Base-by-base conservation (phyloP, 495 filamentous ascomycete species). In the Daldinia grandis region DNA sequence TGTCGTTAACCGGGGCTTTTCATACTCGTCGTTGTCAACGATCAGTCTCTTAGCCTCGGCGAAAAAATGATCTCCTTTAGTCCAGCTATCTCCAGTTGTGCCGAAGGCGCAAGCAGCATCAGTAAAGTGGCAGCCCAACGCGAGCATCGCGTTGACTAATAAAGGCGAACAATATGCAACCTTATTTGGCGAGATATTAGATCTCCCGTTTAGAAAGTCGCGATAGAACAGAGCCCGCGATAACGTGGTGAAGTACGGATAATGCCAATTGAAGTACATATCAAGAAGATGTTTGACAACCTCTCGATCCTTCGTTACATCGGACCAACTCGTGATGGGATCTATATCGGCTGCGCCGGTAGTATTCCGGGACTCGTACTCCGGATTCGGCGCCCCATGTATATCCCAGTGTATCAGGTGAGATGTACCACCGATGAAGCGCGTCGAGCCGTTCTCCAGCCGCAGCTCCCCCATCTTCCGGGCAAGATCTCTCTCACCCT, bases 191-290 rank as follows among this genome's bases (percentile, higher is more conserved):
- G 78, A 74, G 14, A 74, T 73, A 42, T 74, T 73, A 14, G 79
- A 82, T 64, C 79, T 83, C 0, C 94, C 94, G 3, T 83, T 84
- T 14, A 88, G 73, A 73, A 97, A 98, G 75, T 99, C 94, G 19
- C 90, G 85, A 71, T 90, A 95, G 78, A 99, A 99, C 27, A 97
- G 85, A 38, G 83, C 87, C 78, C 92, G 96, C n/a, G 94, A 94
- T 5, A 98, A 86, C 0, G 92, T 95, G 10, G 93, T 95, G 81
- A 99, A 99, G 78, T 93, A 98, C 10, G 95, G 91, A 77, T 98
- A 99, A 73, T 99, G 95, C 93, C 95, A 99, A 30, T 90, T 91
- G 80, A 98, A 98, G 80, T 99, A 99, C 93, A 98, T 94, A 64
- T 92, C 94, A 72, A 99, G 87, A 10, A 99, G 87, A 81, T 98